Conservation (phyloP, 2,329 filamentous ascomycete genomes). For the Peltaster fructicola region DNA sequence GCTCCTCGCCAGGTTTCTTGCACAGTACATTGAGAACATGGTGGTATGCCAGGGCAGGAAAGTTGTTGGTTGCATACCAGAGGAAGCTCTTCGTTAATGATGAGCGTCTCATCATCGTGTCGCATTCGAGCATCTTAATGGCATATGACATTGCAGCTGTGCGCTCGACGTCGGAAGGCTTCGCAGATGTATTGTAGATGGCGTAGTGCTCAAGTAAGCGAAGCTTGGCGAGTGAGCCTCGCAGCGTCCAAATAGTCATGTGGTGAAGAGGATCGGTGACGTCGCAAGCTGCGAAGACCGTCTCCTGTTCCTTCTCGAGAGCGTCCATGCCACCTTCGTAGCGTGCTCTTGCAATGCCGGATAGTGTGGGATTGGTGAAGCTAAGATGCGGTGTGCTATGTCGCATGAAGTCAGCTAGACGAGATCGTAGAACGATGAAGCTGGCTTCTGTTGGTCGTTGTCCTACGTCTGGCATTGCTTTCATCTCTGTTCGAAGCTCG, state of each 20-base stretch:
- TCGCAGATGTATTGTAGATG: conserved; percentile 5
- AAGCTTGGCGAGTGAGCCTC: conserved; percentile 30
- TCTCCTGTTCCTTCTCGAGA: conserved; percentile 27
- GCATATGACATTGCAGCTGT: conserved; percentile 18
- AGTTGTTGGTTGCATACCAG: conserved; percentile 28
- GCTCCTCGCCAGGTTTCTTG: conserved; percentile 17
- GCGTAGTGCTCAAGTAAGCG: conserved; percentile 34
- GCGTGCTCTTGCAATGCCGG: conserved; percentile 13
- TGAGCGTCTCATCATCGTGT: conserved; percentile 28
- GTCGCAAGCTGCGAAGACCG: conserved; percentile 27
- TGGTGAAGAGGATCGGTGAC: conserved; percentile 27
- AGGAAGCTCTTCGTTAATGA: conserved; percentile 23
- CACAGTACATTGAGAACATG: conserved; percentile 27
- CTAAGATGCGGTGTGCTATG: conserved; percentile 27
- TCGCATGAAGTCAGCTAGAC: conserved; percentile 25
- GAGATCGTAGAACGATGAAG: conserved; percentile 26
- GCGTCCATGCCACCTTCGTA: conserved; percentile 11
- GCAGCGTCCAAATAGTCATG: conserved; percentile 29
- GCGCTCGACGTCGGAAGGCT: conserved; percentile 10
- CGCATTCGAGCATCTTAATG: conserved; percentile 26
- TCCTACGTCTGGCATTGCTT: conserved; percentile 13
- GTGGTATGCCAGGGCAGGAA: conserved; percentile 33
- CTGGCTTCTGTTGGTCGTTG: conserved; percentile 23
- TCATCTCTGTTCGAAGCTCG: conserved; percentile 25
- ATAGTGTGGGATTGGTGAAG: conserved; percentile 26